Conservation (phyloP, 257 asterid species). For the Anisodus tanguticus region DNA sequence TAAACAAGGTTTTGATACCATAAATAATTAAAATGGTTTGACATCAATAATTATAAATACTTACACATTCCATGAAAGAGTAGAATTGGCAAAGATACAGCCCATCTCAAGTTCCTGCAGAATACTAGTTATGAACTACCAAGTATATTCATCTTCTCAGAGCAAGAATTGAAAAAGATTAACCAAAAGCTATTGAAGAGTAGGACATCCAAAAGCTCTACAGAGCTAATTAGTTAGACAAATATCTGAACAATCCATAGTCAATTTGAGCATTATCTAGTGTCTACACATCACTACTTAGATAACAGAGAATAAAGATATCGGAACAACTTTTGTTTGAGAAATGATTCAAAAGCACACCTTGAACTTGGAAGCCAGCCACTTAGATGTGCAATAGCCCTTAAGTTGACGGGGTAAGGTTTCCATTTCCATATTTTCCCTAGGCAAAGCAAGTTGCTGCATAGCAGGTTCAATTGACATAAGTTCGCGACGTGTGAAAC, state of each 20-base stretch:
- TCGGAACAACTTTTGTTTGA: neutral
- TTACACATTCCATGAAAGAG: constrained; percentile 81
- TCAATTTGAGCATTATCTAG: neutral
- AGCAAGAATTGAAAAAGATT: neutral
- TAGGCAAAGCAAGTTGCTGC: constrained; percentile 85
- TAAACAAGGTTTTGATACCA: neutral
- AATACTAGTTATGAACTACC: constrained; percentile 17
- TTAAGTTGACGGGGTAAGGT: constrained; percentile 70
- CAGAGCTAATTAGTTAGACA: neutral
- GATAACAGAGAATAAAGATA: constrained; percentile 1
- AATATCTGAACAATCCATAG: neutral
- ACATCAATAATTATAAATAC: constrained; percentile 30
- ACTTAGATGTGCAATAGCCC: constrained; percentile 80
- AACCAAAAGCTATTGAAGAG: neutral
- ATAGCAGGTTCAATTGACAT: constrained; percentile 84
- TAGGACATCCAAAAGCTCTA: neutral
- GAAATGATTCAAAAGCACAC: constrained; percentile 41
- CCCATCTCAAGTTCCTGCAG: constrained; percentile 76
- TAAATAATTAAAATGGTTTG: neutral
- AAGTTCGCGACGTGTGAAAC: constrained; percentile 86
- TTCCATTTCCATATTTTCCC: constrained; percentile 79
- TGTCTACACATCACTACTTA: neutral
- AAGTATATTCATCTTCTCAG: neutral
- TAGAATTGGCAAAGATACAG: constrained; percentile 83
- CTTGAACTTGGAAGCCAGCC: constrained; percentile 96